These are phyloP conservation scores for Orobanche coerulescens DNA, from an alignment of 257 asterid genomes.

Conservation along the genomic window DNA sequence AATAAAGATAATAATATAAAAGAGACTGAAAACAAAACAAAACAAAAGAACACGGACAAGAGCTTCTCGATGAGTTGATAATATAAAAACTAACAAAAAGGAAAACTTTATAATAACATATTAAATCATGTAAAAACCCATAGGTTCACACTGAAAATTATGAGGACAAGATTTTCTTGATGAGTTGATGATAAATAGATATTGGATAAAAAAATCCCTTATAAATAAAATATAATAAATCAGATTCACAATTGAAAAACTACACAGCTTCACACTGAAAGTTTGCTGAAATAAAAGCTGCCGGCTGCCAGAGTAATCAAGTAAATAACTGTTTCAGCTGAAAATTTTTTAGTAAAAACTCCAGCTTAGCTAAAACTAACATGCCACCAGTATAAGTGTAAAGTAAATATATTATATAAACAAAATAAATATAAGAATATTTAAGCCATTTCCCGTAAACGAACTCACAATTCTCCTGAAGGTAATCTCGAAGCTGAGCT, in stretches of 20 bases:
- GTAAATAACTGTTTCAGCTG: not conserved
- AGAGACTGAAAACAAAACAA: not conserved
- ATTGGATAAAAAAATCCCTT: too few species aligned
- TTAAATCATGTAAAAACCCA: too few species aligned
- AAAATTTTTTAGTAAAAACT: not conserved
- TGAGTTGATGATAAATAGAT: too few species aligned
- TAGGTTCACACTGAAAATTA: too few species aligned
- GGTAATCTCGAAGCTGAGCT: conserved; percentile 58
- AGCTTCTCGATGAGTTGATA: not conserved
- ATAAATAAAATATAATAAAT: too few species aligned
- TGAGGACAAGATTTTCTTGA: too few species aligned
- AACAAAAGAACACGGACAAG: not conserved
- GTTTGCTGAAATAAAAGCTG: not conserved
- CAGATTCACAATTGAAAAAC: too few species aligned
- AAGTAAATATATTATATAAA: too few species aligned
- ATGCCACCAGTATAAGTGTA: too few species aligned
- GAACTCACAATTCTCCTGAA: conserved; percentile 82
- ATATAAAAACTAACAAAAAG: not conserved
- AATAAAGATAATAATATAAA: not conserved
- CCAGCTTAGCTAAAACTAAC: not conserved
- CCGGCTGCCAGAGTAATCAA: not conserved
- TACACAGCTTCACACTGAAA: not conserved
- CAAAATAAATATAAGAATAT: not conserved
- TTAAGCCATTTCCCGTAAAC: not conserved
- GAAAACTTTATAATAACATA: too few species aligned